Conservation (phyloP, 2,329 filamentous ascomycete species). For the Arthrobotrys iridis region DNA sequence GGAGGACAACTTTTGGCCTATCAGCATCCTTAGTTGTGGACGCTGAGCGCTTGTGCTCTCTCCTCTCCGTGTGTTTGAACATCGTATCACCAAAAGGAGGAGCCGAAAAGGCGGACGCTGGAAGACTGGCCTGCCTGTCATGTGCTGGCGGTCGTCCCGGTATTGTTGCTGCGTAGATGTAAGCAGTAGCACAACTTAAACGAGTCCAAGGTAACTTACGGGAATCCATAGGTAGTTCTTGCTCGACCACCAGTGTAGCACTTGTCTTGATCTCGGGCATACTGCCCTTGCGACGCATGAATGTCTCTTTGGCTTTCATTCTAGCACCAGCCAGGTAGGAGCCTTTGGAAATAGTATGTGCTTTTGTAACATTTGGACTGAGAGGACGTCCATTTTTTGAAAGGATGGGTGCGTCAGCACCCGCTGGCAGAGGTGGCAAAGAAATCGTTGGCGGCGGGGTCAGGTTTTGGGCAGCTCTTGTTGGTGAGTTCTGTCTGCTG, state of each 20-base stretch:
- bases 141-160: conserved; percentile 73
- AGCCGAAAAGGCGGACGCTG: conserved; percentile 37
- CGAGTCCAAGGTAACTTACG: conserved; percentile 67
- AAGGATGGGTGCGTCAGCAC: conserved; percentile 17
- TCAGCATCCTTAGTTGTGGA: conserved; percentile 42
- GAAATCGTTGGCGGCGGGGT: conserved; percentile 51
- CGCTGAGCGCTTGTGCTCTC: conserved; percentile 48
- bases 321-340: conserved; percentile 53
- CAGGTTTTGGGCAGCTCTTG: conserved; percentile 52
- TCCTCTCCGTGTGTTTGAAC: conserved; percentile 41
- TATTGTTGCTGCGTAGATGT: conserved; percentile 69
- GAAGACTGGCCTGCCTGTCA: conserved; percentile 64
- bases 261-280: conserved; percentile 71
- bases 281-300: conserved; percentile 70
- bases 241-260: conserved; percentile 64
- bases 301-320: conserved; percentile 57
- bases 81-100: conserved; percentile 45
- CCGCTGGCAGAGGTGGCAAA: conserved; percentile 47
- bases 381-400: conserved; percentile 47
- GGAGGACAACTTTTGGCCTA: conserved; percentile 39
- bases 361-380: conserved; percentile 42
- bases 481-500: conserved; percentile 52
- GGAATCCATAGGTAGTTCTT: conserved; percentile 75
- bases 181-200: conserved; percentile 39
- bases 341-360: conserved; percentile 38